Percentiles rank a stretch among this genome's conserved stretches.
These are phyloP conservation scores for Phytophthora meadii DNA, from an alignment of 352 stramenopile genomes.

Conservation along the genomic window DNA sequence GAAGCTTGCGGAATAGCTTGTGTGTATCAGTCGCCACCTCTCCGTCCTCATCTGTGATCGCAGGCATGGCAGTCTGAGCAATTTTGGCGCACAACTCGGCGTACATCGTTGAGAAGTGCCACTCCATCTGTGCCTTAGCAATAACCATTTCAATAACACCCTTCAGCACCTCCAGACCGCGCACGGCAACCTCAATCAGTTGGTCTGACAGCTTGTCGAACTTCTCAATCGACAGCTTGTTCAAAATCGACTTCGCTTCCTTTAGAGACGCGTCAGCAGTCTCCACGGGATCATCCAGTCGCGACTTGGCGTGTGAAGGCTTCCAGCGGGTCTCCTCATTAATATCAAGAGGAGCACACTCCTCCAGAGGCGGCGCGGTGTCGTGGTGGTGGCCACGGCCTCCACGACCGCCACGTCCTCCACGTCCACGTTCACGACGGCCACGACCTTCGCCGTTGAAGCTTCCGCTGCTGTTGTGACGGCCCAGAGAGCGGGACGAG, in stretches of 20 bases:
- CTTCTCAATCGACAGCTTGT: slow-evolving; percentile 98
- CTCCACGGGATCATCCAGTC: slow-evolving; percentile 52
- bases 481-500: slow-evolving; percentile 51
- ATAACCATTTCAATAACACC: slow-evolving; percentile 95
- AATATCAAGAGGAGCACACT: slow-evolving; percentile 73
- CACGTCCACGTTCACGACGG: slow-evolving; percentile 50
- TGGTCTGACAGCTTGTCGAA: slow-evolving; percentile 95
- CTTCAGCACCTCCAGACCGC: slow-evolving; percentile 78
- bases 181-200: slow-evolving; percentile 92
- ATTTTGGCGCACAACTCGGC: slow-evolving; percentile 94
- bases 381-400: slow-evolving; percentile 50
- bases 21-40: slow-evolving; percentile 71
- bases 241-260: slow-evolving; percentile 93
- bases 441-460: slow-evolving; percentile 43
- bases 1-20: slow-evolving; percentile 95
- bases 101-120: slow-evolving; percentile 97
- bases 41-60: slow-evolving; percentile 70
- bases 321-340: slow-evolving; percentile 90
- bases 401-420: slow-evolving; percentile 52
- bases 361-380: slow-evolving; percentile 61
- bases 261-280: slow-evolving; percentile 81
- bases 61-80: slow-evolving; percentile 83
- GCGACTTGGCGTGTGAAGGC: slow-evolving; percentile 68
- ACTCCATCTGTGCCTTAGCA: slow-evolving; percentile 95
- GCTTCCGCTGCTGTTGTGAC: slow-evolving; percentile 51